Evolutionary conservation across 371 early-diverging fungal species (phyloP).

Genomic region (Umbelopsis sp.): DNA sequence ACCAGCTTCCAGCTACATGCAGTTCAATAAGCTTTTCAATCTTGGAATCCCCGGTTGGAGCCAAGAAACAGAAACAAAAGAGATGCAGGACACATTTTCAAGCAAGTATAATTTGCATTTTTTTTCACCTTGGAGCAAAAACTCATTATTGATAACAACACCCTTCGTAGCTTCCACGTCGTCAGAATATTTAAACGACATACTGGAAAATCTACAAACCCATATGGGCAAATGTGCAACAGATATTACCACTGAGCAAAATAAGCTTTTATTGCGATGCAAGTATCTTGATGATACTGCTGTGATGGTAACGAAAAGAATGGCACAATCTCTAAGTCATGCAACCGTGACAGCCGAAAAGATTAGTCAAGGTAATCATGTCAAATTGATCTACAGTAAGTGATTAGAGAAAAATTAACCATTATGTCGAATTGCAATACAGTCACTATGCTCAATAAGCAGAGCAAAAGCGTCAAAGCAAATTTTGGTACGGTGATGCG

Average conservation of each 20-base stretch:
- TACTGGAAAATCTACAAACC: neutral
- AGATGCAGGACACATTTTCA: neutral
- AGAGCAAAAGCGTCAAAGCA: neutral
- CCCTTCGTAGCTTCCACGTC: neutral
- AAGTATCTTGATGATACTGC: slow-evolving; percentile 3
- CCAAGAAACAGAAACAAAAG: neutral
- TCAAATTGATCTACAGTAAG: neutral
- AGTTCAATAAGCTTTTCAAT: neutral
- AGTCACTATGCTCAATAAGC: neutral
- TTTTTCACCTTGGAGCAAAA: neutral
- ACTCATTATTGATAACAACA: neutral
- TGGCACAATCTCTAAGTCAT: slow-evolving; percentile 4
- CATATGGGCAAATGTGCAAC: slow-evolving; percentile 6
- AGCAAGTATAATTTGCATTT: neutral
- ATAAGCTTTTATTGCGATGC: neutral
- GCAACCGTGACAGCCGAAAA: slow-evolving; percentile 3
- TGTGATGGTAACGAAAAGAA: neutral
- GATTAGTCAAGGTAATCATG: neutral
- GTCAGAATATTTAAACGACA: neutral
- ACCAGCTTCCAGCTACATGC: neutral
- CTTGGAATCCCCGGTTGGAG: neutral
- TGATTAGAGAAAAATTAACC: neutral
- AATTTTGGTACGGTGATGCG: neutral
- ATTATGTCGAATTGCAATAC: neutral
- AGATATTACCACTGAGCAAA: slow-evolving; percentile 1